Conservation (phyloP, 768 basidiomycete genomes). For the Mrakia frigida region DNA sequence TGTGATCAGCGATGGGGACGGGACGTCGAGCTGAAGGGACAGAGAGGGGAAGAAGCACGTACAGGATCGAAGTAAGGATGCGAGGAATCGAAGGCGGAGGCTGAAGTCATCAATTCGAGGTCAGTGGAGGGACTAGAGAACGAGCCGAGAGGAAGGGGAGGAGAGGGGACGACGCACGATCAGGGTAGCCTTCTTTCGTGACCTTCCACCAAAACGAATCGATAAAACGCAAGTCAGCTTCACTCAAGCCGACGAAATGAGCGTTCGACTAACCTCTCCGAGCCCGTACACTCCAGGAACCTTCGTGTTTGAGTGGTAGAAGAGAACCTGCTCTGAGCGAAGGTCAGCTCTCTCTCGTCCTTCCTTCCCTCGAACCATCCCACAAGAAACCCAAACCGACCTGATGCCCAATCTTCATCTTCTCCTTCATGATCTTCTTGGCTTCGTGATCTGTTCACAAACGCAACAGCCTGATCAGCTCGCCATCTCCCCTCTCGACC, state of each 20-base stretch:
- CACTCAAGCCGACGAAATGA: neutral
- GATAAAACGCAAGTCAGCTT: neutral
- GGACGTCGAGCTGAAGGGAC: neutral
- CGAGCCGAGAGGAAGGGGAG: neutral
- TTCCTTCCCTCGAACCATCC: neutral
- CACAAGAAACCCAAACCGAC: neutral
- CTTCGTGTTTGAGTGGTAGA: neutral
- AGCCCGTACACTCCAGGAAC: neutral
- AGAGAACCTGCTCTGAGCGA: neutral
- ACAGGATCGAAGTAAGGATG: neutral
- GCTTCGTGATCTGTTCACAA: neutral
- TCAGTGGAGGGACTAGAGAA: neutral
- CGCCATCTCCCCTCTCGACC: no score
- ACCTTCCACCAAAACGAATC: neutral
- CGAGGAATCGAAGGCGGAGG: neutral
- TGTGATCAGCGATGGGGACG: neutral
- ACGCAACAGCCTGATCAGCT: neutral
- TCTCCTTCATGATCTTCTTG: slow-evolving; percentile 4
- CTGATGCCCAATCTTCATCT: neutral
- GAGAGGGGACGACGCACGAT: neutral
- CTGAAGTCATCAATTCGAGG: neutral
- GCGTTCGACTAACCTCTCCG: neutral
- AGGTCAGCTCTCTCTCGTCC: neutral
- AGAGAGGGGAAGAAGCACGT: neutral
- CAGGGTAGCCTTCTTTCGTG: neutral